Evolutionary conservation across 2,329 filamentous ascomycete species (phyloP).

Genomic region (Shiraia bambusicola): DNA sequence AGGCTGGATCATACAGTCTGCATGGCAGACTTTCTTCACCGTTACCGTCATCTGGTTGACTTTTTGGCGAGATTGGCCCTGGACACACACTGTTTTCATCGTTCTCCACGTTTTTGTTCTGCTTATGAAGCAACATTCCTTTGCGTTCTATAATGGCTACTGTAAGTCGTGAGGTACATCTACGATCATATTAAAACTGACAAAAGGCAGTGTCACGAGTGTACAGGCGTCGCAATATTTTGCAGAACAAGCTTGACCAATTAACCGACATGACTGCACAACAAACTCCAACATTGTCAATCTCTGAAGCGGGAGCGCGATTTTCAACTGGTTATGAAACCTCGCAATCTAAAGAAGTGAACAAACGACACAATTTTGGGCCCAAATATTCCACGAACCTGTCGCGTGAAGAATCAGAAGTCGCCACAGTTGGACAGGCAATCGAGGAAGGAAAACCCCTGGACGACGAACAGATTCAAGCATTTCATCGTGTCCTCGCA

Average conservation of each 20-base stretch:
- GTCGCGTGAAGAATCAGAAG: slow-evolving; percentile 54
- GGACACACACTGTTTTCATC: slow-evolving; percentile 79
- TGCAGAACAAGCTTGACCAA: slow-evolving; percentile 56
- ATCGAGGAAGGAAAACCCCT: slow-evolving; percentile 64
- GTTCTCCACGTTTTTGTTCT: slow-evolving; percentile 73
- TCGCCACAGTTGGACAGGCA: slow-evolving; percentile 62
- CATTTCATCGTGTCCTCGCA: slow-evolving; percentile 66
- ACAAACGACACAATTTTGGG: slow-evolving; percentile 37
- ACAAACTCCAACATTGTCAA: slow-evolving; percentile 38
- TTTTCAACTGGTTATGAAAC: slow-evolving; percentile 20
- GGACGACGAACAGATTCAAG: slow-evolving; percentile 61
- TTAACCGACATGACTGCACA: slow-evolving; percentile 58
- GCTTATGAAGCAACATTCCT: slow-evolving; percentile 83
- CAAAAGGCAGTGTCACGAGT: slow-evolving; percentile 43
- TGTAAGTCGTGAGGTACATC: slow-evolving; percentile 34
- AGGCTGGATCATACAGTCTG: slow-evolving; percentile 74
- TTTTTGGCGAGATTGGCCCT: slow-evolving; percentile 73
- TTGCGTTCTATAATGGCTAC: slow-evolving; percentile 77
- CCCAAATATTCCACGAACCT: slow-evolving; percentile 48
- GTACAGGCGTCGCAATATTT: slow-evolving; percentile 52
- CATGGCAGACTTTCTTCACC: slow-evolving; percentile 70
- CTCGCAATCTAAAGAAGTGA: slow-evolving; percentile 5
- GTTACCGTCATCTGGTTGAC: slow-evolving; percentile 64
- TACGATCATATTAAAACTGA: not conserved
- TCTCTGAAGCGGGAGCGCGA: slow-evolving; percentile 3